Conservation (phyloP, 2,329 filamentous ascomycete genomes). For the Fusarium graminum region DNA sequence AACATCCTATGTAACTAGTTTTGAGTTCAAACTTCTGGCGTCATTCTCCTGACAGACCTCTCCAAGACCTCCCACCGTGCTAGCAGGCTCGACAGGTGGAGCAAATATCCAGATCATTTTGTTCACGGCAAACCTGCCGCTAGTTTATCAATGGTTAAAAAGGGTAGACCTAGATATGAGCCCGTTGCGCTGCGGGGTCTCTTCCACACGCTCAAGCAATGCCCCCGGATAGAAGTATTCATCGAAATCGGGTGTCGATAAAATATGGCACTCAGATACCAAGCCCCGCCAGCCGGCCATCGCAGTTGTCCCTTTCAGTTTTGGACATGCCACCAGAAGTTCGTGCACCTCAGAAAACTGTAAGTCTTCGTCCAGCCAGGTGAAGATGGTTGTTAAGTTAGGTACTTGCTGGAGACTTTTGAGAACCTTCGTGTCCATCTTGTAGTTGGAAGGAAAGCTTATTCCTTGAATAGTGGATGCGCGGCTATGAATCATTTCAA, state of each 20-base stretch:
- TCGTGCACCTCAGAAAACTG: neutral
- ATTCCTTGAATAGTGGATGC: neutral
- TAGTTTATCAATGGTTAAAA: too few relatives aligned
- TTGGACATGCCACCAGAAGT: slow-evolving; percentile 15
- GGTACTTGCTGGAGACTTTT: neutral
- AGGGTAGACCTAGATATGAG: too few relatives aligned
- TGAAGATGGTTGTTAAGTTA: neutral
- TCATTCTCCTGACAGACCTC: too few relatives aligned
- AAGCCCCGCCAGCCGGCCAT: neutral
- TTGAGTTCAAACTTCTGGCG: too few relatives aligned
- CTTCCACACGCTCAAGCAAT: too few relatives aligned
- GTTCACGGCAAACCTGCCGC: too few relatives aligned
- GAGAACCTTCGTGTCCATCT: neutral
- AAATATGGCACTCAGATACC: neutral
- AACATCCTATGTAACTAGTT: too few relatives aligned
- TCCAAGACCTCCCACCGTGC: too few relatives aligned
- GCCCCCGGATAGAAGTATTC: neutral
- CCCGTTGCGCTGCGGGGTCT: too few relatives aligned
- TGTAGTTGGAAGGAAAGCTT: neutral
- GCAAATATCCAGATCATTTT: too few relatives aligned
- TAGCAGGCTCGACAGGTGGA: too few relatives aligned
- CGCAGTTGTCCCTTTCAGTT: slow-evolving; percentile 2
- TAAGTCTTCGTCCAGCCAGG: neutral
- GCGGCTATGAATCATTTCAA: neutral
- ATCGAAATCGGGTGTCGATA: neutral